Base-by-base conservation (phyloP, 225 moss, liverwort and hornwort genomes). In the Thuidium tamariscinum region DNA sequence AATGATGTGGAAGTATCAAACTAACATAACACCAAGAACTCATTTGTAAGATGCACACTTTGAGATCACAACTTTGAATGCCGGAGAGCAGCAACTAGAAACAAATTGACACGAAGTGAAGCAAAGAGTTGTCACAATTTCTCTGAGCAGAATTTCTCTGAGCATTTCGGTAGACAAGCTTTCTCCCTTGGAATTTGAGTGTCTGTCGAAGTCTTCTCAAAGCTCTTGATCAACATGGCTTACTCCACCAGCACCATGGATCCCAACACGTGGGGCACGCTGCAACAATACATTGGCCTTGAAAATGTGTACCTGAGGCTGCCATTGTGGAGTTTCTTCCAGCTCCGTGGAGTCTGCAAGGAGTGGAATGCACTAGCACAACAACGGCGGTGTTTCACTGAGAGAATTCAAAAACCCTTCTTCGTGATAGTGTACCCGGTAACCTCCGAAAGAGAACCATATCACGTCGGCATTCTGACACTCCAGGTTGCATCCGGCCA, bases 1-100 rank as follows among this genome's bases (percentile, higher is more conserved):
- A 20, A n/a, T n/a, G n/a, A 44, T 12, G 7, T 4, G 0, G 4
- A 49, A 22, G 74, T 13, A 8, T 8, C 51, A 8, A 8, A 9
- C 5, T 13, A n/a, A 13, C 8, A 22, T 13, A 52, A 11, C 13
- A 8, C 8, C 5, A 0, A 74, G 8, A 34, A n/a, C 8, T 8
- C 0, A 1, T 22, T 74, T 14, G 18, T 34, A 7, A 12, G 0
- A 34, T 20, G 7, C 1, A 1, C 30, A 12, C 32, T 34, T 49
- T 21, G 20, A 3, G 5, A 22, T n/a, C n/a, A 8, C n/a, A 46
- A 46, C 30, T 3, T 72, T 46, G 46, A 72, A 11, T 2, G 18
- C 29, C 16, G 10, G 2, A 71, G 27, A 29, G 17, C 1, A 49
- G 20, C 20, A 74, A 0, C 12, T 74, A 2, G 4, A 73, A 73